phyloP scores from a whole-genome alignment of 108 stramenopile species.

The Cyclotella cryptica region DNA sequence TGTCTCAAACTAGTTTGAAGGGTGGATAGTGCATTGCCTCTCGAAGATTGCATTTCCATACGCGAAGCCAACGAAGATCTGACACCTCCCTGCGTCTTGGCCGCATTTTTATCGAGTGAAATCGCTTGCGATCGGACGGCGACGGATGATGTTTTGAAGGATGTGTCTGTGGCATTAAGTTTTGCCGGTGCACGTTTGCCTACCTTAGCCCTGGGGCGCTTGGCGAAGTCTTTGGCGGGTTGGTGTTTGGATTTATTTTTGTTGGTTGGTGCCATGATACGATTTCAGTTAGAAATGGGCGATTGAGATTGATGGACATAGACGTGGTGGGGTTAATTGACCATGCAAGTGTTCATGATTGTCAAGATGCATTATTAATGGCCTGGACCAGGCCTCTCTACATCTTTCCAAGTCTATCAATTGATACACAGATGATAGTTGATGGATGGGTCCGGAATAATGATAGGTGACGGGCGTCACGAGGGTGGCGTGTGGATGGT shows the following conservation, averaged over 20 bases:
- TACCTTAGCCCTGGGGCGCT: constrained; percentile 86
- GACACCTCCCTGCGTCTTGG: not conserved
- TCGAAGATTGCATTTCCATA: constrained; percentile 60
- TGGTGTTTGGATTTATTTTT: constrained; percentile 15
- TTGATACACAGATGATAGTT: no score
- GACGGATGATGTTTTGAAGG: constrained; percentile 75
- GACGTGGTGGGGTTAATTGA: not conserved
- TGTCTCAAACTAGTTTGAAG: constrained; percentile 63
- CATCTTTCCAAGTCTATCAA: no score
- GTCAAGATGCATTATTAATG: no score
- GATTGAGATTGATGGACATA: not conserved
- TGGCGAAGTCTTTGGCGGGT: constrained; percentile 63
- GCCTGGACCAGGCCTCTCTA: no score
- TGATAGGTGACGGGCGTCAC: no score
- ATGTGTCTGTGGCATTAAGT: constrained; percentile 79
- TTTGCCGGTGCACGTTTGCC: constrained; percentile 76
- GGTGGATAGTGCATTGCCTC: constrained; percentile 69
- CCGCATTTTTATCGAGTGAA: constrained; percentile 40
- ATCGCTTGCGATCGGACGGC: constrained; percentile 56
- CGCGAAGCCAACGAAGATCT: constrained; percentile 26
- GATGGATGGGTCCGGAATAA: no score
- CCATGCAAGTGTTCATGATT: no score
- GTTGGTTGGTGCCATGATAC: constrained; percentile 32
- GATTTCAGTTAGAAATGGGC: not conserved
- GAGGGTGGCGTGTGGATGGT: no score